These are phyloP conservation scores for Cystobasidium slooffiae DNA, from an alignment of 1,284 basidiomycete genomes.

Conservation along the genomic window DNA sequence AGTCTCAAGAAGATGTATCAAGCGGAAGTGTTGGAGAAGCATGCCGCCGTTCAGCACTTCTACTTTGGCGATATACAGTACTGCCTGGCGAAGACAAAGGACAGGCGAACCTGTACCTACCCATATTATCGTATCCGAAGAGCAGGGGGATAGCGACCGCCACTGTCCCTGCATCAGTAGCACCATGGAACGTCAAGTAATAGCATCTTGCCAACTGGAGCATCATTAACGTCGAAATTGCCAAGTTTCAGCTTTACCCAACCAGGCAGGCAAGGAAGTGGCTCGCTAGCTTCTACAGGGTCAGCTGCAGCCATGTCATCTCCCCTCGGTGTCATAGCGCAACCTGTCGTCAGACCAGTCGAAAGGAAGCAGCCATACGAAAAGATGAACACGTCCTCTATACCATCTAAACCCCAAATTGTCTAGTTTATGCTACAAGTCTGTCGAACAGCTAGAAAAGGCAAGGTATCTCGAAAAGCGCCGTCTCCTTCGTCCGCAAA, in stretches of 20 bases:
- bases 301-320: conserved; percentile 34
- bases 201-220: no score
- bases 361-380: background rate
- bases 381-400: no score
- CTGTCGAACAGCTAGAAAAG: no score
- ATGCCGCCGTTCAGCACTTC: conserved; percentile 95
- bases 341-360: background rate
- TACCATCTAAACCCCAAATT: no score
- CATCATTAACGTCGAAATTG: no score
- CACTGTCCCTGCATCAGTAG: conserved; percentile 12
- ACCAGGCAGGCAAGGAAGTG: background rate
- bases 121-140: conserved; percentile 32
- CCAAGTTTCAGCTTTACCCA: background rate
- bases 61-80: conserved; percentile 67
- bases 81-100: conserved; percentile 47
- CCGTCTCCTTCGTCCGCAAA: no score
- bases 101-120: conserved; percentile 43
- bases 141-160: conserved; percentile 24
- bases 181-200: conserved; percentile 3
- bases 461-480: no score
- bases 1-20: conserved; percentile 96
- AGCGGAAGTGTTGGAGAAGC: conserved; percentile 89
- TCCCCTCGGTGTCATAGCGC: conserved; percentile 25
- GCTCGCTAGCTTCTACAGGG: conserved; percentile 26
- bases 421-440: no score